These are phyloP conservation scores for Trichoderma sp. DNA, from an alignment of 2,329 filamentous ascomycete species.

Conservation along the genomic window DNA sequence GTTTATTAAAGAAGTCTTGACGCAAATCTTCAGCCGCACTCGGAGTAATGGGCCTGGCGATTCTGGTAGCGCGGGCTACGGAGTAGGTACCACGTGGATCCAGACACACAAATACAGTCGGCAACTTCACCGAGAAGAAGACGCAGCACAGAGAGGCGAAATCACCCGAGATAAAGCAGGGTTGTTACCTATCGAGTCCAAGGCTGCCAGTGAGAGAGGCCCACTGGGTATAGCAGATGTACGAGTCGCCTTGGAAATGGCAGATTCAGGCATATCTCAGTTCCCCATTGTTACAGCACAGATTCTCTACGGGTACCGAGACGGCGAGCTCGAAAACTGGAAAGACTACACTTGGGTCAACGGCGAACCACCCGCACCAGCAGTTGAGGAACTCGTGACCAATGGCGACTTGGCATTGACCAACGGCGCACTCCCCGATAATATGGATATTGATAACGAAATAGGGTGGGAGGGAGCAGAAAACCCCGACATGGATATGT, in stretches of 20 bases:
- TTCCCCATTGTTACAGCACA: conserved; percentile 73
- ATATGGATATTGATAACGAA: conserved; percentile 60
- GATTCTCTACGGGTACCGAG: conserved; percentile 68
- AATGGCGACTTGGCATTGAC: conserved; percentile 41
- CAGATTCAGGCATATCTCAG: conserved; percentile 71
- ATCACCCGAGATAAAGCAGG: conserved; percentile 72
- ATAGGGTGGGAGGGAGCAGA: conserved; percentile 62
- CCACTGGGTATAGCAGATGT: conserved; percentile 77
- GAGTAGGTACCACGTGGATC: conserved; percentile 66
- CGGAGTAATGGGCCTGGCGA: conserved; percentile 63
- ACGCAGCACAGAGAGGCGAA: conserved; percentile 68
- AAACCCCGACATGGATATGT: conserved; percentile 46
- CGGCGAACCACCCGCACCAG: conserved; percentile 31
- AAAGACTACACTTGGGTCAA: conserved; percentile 56
- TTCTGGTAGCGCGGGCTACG: conserved; percentile 59
- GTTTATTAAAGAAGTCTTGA: conserved; percentile 64
- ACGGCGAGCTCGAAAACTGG: conserved; percentile 71
- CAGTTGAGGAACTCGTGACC: conserved; percentile 30
- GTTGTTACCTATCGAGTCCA: conserved; percentile 76
- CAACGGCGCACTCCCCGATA: conserved; percentile 49
- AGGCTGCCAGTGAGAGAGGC: conserved; percentile 67
- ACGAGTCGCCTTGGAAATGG: conserved; percentile 70
- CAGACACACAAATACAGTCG: conserved; percentile 75
- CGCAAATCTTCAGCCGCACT: conserved; percentile 61
- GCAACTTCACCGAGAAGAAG: conserved; percentile 74